phyloP scores from a whole-genome alignment of 2,329 filamentous ascomycete genomes.

The Scleromitrula shiraiana region DNA sequence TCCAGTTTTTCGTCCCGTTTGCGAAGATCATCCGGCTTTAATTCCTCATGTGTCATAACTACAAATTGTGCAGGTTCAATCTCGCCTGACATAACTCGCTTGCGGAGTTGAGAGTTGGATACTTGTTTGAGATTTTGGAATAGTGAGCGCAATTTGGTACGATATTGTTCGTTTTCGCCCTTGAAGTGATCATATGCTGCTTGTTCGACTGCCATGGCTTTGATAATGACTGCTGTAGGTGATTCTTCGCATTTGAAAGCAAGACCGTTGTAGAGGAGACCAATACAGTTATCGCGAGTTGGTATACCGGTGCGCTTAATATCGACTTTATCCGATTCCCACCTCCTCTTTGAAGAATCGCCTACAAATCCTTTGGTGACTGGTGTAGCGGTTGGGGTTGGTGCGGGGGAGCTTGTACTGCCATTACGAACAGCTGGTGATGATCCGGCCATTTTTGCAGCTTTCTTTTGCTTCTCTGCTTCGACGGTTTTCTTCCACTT shows the following conservation, averaged over 20 bases:
- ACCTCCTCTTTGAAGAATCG: constrained; percentile 71
- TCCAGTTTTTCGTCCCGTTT: constrained; percentile 68
- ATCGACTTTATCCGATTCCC: constrained; percentile 73
- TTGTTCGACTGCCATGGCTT: constrained; percentile 73
- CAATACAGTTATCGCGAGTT: constrained; percentile 76
- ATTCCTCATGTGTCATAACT: constrained; percentile 78
- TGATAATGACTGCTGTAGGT: constrained; percentile 61
- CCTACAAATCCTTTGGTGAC: constrained; percentile 46
- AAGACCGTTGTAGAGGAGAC: constrained; percentile 88
- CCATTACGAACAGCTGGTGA: constrained; percentile 17
- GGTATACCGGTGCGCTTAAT: constrained; percentile 65
- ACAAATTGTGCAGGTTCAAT: constrained; percentile 70
- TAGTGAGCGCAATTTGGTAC: constrained; percentile 80
- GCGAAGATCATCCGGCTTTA: constrained; percentile 78
- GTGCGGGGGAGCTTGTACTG: constrained; percentile 26
- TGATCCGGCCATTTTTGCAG: constrained; percentile 17
- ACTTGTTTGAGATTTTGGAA: constrained; percentile 94
- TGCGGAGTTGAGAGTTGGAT: constrained; percentile 70
- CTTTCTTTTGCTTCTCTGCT: constrained; percentile 47
- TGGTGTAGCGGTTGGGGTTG: constrained; percentile 32
- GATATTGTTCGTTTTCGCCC: constrained; percentile 68
- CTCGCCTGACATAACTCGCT: constrained; percentile 65
- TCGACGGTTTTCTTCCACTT: constrained; percentile 83
- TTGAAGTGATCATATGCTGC: constrained; percentile 65
- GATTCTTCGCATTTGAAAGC: constrained; percentile 63